These are phyloP conservation scores for Drechslera avenae DNA, from an alignment of 2,329 filamentous ascomycete genomes.

Conservation along the genomic window DNA sequence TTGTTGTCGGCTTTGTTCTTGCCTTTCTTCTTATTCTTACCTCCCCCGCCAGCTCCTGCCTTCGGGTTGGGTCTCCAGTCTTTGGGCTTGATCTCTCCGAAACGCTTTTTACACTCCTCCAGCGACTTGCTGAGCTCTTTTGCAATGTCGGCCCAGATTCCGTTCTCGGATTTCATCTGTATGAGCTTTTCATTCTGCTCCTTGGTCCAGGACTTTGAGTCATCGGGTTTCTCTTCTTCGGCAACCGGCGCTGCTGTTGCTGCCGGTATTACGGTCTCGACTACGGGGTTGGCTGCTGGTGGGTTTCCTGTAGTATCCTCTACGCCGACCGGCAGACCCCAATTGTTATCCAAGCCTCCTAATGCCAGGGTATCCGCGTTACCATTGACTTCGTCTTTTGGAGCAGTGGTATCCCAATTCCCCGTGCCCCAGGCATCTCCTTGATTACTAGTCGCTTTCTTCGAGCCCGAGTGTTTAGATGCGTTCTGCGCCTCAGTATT, in stretches of 20 bases:
- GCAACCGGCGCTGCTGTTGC: not conserved
- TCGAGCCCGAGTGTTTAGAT: constrained; percentile 1
- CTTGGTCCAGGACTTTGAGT: constrained; percentile 33
- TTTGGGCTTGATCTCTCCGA: constrained; percentile 44
- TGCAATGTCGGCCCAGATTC: constrained; percentile 41
- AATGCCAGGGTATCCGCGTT: not conserved
- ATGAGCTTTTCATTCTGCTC: constrained; percentile 51
- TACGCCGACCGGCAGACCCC: not conserved
- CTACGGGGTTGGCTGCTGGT: not conserved
- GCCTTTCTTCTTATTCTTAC: constrained; percentile 17
- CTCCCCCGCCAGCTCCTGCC: constrained; percentile 12
- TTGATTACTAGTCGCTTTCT: constrained; percentile 4
- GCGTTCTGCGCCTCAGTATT: not conserved
- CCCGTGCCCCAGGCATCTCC: not conserved
- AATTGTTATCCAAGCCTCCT: not conserved
- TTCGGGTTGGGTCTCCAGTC: constrained; percentile 22
- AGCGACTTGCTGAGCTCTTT: constrained; percentile 33
- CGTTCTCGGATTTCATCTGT: constrained; percentile 40
- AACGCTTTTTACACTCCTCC: constrained; percentile 30
- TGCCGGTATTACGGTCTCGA: not conserved
- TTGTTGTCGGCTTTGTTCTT: constrained; percentile 25
- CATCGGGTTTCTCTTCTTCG: not conserved
- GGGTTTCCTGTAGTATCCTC: not conserved
- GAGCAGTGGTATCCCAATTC: not conserved
- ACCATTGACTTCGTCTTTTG: not conserved